Evolutionary conservation across 208 protist species (phyloP).

Genomic region (Wallacemonas collosoma): DNA sequence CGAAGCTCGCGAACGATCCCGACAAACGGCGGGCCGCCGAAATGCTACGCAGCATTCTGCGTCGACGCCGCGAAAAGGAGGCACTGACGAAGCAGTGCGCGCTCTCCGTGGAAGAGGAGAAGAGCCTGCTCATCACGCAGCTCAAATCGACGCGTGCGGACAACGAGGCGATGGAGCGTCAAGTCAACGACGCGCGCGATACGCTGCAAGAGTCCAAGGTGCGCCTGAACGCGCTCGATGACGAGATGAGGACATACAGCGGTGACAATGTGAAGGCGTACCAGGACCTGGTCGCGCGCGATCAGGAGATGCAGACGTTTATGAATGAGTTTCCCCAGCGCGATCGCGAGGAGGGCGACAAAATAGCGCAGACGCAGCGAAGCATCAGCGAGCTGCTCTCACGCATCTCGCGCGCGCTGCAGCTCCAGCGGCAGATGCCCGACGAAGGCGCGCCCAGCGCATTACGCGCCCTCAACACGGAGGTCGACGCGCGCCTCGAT

Average conservation of each 20-base stretch:
- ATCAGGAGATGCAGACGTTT: conserved; percentile 85
- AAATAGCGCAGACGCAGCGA: conserved; percentile 58
- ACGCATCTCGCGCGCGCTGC: conserved; percentile 79
- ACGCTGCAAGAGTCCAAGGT: conserved; percentile 69
- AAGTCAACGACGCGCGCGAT: conserved; percentile 80
- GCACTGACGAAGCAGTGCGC: conserved; percentile 77
- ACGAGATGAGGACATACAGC: conserved; percentile 86
- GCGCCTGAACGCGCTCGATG: conserved; percentile 70
- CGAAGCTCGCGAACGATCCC: conserved; percentile 69
- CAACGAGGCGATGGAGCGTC: conserved; percentile 86
- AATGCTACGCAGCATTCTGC: conserved; percentile 69
- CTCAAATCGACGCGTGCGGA: conserved; percentile 73
- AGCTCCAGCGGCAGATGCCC: conserved; percentile 81
- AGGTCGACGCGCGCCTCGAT: conserved; percentile 77
- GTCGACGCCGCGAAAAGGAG: conserved; percentile 68
- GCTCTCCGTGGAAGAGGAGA: conserved; percentile 86
- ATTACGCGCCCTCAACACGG: conserved; percentile 73
- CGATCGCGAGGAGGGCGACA: conserved; percentile 67
- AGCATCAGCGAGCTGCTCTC: conserved; percentile 71
- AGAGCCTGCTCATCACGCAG: conserved; percentile 79
- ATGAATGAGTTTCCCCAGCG: conserved; percentile 86
- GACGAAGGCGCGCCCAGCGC: conserved; percentile 51
- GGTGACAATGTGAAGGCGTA: conserved; percentile 85
- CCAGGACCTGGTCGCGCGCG: conserved; percentile 83
- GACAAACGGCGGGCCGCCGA: conserved; percentile 79